Conservation (phyloP, 495 filamentous ascomycete species). For the Penicillium goetzii region DNA sequence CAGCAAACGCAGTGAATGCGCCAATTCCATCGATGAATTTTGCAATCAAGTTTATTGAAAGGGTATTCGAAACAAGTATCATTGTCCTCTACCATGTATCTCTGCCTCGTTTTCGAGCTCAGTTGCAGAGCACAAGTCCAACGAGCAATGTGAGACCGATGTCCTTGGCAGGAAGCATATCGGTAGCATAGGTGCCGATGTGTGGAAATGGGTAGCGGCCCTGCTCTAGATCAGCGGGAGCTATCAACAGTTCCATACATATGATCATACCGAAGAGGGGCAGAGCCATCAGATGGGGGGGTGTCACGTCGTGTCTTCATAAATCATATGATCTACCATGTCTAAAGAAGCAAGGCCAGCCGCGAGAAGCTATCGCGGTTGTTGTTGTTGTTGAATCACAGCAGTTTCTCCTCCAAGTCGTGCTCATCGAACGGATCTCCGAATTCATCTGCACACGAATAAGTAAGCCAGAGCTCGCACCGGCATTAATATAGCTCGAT, state of each 20-base stretch:
- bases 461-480: neutral
- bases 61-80: neutral
- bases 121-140: neutral
- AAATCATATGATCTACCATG: conserved; percentile 9
- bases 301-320: conserved; percentile 7
- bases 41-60: neutral
- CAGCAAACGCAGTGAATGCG: neutral
- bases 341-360: conserved; percentile 12
- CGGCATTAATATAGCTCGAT: neutral
- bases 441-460: conserved; percentile 45
- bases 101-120: neutral
- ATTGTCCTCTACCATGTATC: neutral
- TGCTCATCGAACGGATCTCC: conserved; percentile 65
- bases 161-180: neutral
- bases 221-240: conserved; percentile 2
- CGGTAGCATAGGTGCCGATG: too few relatives aligned
- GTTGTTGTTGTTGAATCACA: conserved; percentile 8
- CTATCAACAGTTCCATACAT: neutral
- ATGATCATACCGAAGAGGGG: neutral
- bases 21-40: neutral
- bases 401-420: conserved; percentile 59
- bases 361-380: neutral
- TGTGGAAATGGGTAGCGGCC: neutral
- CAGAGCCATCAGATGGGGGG: neutral
- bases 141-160: neutral